A percentile compares a stretch with the other conserved stretches of the same genome.
Conservation (phyloP, 208 protist genomes). For the Trichomonas tenax region DNA sequence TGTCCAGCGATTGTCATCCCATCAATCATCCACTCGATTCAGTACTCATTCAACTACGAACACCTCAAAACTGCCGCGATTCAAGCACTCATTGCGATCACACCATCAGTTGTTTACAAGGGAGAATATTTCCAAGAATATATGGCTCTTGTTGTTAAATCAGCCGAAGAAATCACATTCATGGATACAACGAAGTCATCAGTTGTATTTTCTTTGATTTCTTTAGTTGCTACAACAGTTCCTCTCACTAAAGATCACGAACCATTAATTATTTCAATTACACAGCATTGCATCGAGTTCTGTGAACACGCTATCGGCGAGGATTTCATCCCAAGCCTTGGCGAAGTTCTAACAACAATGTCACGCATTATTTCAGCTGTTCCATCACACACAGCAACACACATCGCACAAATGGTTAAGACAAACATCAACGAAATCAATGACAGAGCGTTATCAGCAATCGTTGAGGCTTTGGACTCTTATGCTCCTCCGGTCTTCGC, state of each 20-base stretch:
- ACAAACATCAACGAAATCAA: neutral
- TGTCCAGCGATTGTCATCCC: neutral
- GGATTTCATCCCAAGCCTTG: neutral
- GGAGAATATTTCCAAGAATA: neutral
- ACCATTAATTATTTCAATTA: neutral
- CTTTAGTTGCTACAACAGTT: neutral
- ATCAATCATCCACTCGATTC: neutral
- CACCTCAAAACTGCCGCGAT: neutral
- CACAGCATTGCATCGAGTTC: neutral
- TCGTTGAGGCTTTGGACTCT: neutral
- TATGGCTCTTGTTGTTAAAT: neutral
- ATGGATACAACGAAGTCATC: slow-evolving; percentile 1
- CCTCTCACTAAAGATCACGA: neutral
- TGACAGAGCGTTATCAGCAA: neutral
- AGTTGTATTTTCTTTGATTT: neutral
- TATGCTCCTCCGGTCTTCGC: neutral
- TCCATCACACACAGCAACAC: neutral
- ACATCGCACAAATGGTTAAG: neutral
- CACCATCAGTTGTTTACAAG: neutral
- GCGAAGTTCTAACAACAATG: neutral
- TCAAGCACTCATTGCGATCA: neutral
- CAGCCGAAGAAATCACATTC: neutral
- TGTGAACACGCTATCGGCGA: neutral
- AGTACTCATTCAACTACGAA: neutral
- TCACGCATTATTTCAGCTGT: neutral